These are phyloP conservation scores for Amylostereum chailletii DNA, from an alignment of 1,284 basidiomycete genomes.

Conservation along the genomic window DNA sequence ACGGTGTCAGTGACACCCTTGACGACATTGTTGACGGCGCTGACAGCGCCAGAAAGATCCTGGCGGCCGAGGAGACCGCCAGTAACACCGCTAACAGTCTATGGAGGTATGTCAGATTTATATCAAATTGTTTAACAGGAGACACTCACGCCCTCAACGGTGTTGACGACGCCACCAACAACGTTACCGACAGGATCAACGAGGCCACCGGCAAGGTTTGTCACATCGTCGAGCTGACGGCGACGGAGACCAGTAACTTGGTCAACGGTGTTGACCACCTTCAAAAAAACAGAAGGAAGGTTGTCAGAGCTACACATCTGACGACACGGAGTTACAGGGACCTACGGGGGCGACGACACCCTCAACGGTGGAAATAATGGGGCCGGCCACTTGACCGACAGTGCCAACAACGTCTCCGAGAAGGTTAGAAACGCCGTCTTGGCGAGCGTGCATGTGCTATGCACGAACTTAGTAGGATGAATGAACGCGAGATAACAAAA, in stretches of 20 bases:
- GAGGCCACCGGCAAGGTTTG: background rate
- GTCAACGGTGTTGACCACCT: background rate
- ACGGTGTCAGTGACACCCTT: background rate
- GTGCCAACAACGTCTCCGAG: background rate
- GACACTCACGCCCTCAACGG: constrained; percentile 2
- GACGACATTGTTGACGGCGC: background rate
- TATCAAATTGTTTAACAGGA: background rate
- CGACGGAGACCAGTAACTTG: background rate
- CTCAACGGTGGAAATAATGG: constrained; percentile 2
- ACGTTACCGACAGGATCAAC: background rate
- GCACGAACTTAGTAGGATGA: background rate
- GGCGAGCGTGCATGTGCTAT: background rate
- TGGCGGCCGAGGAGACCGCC: background rate
- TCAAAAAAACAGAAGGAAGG: background rate
- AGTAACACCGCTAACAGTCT: background rate
- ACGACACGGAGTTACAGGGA: background rate
- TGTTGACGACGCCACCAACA: constrained; percentile 3
- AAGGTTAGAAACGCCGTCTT: background rate
- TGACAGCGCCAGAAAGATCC: background rate
- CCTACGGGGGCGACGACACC: background rate
- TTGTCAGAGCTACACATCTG: background rate
- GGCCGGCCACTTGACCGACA: background rate
- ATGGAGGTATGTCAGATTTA: too few species aligned
- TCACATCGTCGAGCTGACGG: background rate
- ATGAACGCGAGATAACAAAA: background rate